Conservation (phyloP, 495 filamentous ascomycete species). For the Neurospora tetrasperma region DNA sequence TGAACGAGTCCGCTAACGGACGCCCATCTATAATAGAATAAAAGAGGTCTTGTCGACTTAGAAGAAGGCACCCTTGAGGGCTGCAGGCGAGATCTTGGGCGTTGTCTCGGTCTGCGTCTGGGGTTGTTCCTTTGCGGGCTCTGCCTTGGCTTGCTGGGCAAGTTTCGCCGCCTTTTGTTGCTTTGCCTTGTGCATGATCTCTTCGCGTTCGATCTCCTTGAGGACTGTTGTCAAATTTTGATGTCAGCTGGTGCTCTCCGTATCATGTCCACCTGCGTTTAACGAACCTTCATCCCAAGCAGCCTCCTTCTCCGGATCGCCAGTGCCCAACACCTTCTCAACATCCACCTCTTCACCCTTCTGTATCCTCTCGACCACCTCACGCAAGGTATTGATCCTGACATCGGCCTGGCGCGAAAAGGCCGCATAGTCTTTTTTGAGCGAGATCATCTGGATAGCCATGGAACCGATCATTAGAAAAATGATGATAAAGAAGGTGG, state of each 20-base stretch:
- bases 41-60: constrained; percentile 8
- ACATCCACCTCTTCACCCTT: constrained; percentile 87
- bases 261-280: not conserved
- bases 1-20: not conserved
- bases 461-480: constrained; percentile 88
- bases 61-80: constrained; percentile 29
- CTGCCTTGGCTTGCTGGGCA: not conserved
- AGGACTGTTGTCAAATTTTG: constrained; percentile 43
- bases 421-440: constrained; percentile 62
- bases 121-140: not conserved
- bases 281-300: constrained; percentile 78
- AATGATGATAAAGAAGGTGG: constrained; percentile 85
- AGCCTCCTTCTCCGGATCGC: constrained; percentile 60
- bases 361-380: constrained; percentile 74
- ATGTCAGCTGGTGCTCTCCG: constrained; percentile 5
- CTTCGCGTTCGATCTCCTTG: constrained; percentile 70
- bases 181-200: constrained; percentile 41
- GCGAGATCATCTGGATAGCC: constrained; percentile 77
- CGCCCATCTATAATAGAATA: not conserved
- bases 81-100: not conserved
- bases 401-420: constrained; percentile 69
- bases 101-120: constrained; percentile 13
- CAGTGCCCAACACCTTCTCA: constrained; percentile 69
- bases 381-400: constrained; percentile 63
- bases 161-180: constrained; percentile 7